Evolutionary conservation across 1,284 basidiomycete genomes (phyloP), one percentile per base, ranked within the genome.

Genomic region (Chalciporus piperatoides): DNA sequence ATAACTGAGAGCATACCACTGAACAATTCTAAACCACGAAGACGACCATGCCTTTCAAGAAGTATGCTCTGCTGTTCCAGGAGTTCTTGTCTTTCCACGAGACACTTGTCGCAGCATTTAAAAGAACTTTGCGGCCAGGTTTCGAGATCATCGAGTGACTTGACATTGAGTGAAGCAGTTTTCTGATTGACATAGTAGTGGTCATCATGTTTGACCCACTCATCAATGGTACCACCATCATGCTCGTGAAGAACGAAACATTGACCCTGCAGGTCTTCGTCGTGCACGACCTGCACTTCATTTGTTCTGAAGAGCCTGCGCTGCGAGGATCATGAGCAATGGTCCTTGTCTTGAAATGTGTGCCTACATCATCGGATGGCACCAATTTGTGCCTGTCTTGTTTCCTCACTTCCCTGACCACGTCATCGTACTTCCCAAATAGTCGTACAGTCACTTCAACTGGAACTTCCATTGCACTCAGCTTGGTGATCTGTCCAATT

Each of bases 1-100:
- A 19, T 39, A 15, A 41, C 45, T 35, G 12, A 44, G 40, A 35
- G 47, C 64, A 51, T 59, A 83, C 84, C 84, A 61, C 77, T 73
- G 59, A 86, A 87, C 4, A 87, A 65, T 57, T 87, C 84, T 49
- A 87, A 54, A 1, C 79, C 79, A 50, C 72, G 65, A 27, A 86
- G 63, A 33, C 74, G 75, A 5, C 69, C 68, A 48, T 76, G 67
- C 15, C 60, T 62, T 33, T 62, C 51, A 11, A 71, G 56, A 9
- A 75, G 64, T 8, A 56, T 43, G 19, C 68, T 56, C 19, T 61
- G 55, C n/a, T 65, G 59, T 14, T 64, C 44, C 4, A 74, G 50
- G 11, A 53, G 52, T 7, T 58, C 50, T 19, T 61, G 49, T 14
- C 68, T 71, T 28, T 67, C 64, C 2, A 59, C n/a, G 40, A 59